These are phyloP conservation scores for Turritis glabra DNA, from an alignment of 345 rosid genomes.

Conservation along the genomic window DNA sequence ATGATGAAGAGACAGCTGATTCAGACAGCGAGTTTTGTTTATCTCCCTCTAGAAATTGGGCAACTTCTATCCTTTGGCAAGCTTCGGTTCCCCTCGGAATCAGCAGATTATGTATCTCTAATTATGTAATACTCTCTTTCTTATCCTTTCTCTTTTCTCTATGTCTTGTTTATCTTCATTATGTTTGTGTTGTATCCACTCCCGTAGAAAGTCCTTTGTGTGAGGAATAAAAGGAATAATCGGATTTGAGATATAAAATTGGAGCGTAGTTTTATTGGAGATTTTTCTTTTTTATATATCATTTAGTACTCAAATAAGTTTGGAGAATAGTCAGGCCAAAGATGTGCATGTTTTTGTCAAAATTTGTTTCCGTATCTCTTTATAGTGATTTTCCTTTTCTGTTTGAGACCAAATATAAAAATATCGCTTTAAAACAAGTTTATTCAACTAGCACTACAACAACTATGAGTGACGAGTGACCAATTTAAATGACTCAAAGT, in stretches of 20 bases:
- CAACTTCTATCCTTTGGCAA: conserved; percentile 47
- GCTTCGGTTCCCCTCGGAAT: conserved; percentile 50
- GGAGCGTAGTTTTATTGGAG: not conserved
- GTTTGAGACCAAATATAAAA: not conserved
- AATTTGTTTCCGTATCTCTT: not conserved
- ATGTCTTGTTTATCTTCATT: conserved; percentile 10
- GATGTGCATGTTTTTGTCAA: conserved; percentile 1
- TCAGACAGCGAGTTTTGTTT: conserved; percentile 26
- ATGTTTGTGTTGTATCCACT: conserved; percentile 21
- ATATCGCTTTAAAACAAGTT: not conserved
- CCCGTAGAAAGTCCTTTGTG: conserved; percentile 17
- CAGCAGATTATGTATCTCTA: conserved; percentile 41
- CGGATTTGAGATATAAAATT: not conserved
- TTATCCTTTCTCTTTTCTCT: not conserved
- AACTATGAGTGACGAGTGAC: not conserved
- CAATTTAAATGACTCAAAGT: not conserved
- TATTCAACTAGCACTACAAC: conserved; percentile 9
- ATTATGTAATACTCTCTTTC: conserved; percentile 5
- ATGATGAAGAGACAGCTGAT: conserved; percentile 33
- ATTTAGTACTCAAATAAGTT: not conserved
- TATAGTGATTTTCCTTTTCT: not conserved
- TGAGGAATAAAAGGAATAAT: conserved; percentile 30
- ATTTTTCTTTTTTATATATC: not conserved
- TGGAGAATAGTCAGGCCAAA: not conserved
- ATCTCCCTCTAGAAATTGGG: conserved; percentile 37